phyloP scores from a whole-genome alignment of 345 rosid genomes.

The Barbarea vulgaris region DNA sequence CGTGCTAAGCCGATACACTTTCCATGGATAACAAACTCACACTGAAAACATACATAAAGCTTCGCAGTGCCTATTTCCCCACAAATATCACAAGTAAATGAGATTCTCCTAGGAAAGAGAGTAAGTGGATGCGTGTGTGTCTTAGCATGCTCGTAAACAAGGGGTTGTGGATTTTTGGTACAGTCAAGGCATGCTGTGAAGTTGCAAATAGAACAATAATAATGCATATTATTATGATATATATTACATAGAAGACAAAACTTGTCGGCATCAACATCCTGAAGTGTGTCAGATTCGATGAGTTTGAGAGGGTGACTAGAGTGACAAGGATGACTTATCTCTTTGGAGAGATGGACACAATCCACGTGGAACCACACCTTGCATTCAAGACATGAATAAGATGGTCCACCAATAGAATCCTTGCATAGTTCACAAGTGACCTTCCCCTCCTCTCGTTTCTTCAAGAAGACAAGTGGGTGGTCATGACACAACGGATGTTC shows the following conservation, averaged over 20 bases:
- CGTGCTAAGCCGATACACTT: not conserved
- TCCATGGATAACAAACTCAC: not conserved
- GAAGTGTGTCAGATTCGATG: not conserved
- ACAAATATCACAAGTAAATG: not conserved
- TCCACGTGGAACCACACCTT: not conserved
- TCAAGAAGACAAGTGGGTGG: conserved; percentile 16
- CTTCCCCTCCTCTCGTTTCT: not conserved
- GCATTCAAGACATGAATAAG: conserved; percentile 10
- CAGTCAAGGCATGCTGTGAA: not conserved
- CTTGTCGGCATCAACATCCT: not conserved
- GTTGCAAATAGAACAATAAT: not conserved
- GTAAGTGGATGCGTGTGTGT: conserved; percentile 8
- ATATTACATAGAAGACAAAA: not conserved
- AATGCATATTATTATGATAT: not conserved
- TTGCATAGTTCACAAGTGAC: not conserved
- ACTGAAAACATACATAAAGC: not conserved
- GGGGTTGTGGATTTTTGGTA: conserved; percentile 3
- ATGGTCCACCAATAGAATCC: not conserved
- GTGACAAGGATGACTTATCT: conserved; percentile 21
- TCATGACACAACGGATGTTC: conserved; percentile 4
- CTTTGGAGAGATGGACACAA: not conserved
- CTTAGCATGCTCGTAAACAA: not conserved
- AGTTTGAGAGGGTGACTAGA: not conserved
- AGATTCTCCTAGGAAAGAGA: not conserved
- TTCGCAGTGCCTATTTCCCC: fast-evolving